phyloP scores from a whole-genome alignment of 345 rosid genomes.

The Theobroma cacao region DNA sequence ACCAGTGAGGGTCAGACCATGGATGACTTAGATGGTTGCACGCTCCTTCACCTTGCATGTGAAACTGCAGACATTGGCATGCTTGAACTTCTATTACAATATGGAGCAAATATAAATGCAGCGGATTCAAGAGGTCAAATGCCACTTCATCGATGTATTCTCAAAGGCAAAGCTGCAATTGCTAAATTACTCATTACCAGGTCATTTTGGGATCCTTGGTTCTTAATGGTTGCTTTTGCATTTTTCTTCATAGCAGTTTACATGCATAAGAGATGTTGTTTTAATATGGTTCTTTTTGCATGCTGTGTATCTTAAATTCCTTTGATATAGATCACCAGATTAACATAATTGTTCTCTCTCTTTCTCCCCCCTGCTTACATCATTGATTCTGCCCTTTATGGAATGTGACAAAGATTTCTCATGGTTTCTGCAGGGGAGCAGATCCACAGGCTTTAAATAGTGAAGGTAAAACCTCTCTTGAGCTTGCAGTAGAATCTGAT shows the following conservation, averaged over 20 bases:
- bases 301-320: not conserved
- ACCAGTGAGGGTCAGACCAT: conserved; percentile 41
- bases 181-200: conserved; percentile 86
- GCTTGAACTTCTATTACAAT: conserved; percentile 94
- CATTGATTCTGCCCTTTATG: not conserved
- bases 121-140: conserved; percentile 75
- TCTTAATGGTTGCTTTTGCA: not conserved
- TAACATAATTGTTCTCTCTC: not conserved
- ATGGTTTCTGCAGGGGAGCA: conserved; percentile 71
- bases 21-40: conserved; percentile 69
- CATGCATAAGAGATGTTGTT: not conserved
- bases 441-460: conserved; percentile 56
- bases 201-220: conserved; percentile 32
- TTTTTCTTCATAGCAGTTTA: not conserved
- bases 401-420: not conserved
- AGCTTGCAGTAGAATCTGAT: conserved; percentile 56
- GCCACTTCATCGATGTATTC: conserved; percentile 76
- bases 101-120: conserved; percentile 81
- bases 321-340: not conserved
- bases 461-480: conserved; percentile 67
- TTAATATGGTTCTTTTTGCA: not conserved
- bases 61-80: conserved; percentile 92
- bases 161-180: conserved; percentile 52
- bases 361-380: not conserved
- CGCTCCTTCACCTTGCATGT: conserved; percentile 95